Percentiles rank a stretch among this genome's conserved stretches.
phyloP scores from a whole-genome alignment of 768 basidiomycete species.

The Rubroboletus pulcherrimus region DNA sequence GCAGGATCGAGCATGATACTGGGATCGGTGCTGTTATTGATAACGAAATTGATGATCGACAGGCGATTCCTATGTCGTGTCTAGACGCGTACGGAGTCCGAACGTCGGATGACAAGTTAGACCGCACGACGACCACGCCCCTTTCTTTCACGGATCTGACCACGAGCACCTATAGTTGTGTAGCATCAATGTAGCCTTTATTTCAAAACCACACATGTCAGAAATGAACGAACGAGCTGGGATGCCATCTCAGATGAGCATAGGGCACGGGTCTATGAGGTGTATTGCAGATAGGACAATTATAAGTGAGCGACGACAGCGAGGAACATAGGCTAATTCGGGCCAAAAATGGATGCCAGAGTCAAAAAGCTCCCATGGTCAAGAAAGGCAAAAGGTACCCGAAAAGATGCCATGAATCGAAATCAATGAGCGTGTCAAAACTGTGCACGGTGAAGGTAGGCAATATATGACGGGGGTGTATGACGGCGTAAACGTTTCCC shows the following conservation, averaged over 20 bases:
- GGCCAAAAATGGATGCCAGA: background rate
- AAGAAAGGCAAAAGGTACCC: slow-evolving; percentile 9
- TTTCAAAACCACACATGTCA: slow-evolving; percentile 11
- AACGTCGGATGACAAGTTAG: background rate
- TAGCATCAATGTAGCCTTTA: slow-evolving; percentile 30
- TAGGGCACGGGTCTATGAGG: slow-evolving; percentile 16
- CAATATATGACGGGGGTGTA: slow-evolving; percentile 6
- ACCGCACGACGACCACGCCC: background rate
- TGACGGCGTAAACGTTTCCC: slow-evolving; percentile 8
- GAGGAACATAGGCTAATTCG: slow-evolving; percentile 21
- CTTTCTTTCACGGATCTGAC: slow-evolving; percentile 13
- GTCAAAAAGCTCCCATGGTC: slow-evolving; percentile 1
- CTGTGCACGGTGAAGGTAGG: slow-evolving; percentile 1
- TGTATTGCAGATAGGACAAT: slow-evolving; percentile 28
- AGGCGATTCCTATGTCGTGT: slow-evolving; percentile 42
- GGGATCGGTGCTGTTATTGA: slow-evolving; percentile 56
- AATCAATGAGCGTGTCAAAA: slow-evolving; percentile 19
- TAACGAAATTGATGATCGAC: slow-evolving; percentile 46
- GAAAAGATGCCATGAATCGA: slow-evolving; percentile 11
- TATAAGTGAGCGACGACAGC: slow-evolving; percentile 20
- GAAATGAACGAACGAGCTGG: slow-evolving; percentile 1
- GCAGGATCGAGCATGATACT: slow-evolving; percentile 55
- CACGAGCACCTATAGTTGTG: slow-evolving; percentile 16
- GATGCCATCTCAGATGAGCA: background rate
- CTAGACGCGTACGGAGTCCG: slow-evolving; percentile 22